Conservation (phyloP, 2,329 filamentous ascomycete species). For the Aureobasidium sp. region DNA sequence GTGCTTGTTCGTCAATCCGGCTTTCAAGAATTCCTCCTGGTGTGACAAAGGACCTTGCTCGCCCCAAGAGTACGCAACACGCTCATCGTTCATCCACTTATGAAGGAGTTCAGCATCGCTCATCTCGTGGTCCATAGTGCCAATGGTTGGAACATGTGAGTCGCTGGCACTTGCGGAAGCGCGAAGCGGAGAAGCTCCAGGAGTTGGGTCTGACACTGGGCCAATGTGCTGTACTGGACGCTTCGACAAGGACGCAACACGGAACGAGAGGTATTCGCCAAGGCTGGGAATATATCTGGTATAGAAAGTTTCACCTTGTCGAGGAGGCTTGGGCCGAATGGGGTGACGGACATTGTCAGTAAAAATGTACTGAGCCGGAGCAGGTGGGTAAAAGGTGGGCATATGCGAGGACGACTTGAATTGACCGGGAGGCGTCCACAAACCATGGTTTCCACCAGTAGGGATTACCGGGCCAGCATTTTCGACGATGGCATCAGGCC, state of each 20-base stretch:
- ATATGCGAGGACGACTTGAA: constrained; percentile 78
- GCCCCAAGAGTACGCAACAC: constrained; percentile 82
- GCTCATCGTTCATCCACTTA: constrained; percentile 79
- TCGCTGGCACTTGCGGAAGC: constrained; percentile 44
- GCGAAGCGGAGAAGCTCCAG: constrained; percentile 14
- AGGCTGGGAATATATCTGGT: constrained; percentile 75
- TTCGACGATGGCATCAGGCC: constrained; percentile 1
- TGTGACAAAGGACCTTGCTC: constrained; percentile 46
- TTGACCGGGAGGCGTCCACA: constrained; percentile 46
- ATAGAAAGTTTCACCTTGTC: constrained; percentile 88
- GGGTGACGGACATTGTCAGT: constrained; percentile 77
- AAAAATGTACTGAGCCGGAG: constrained; percentile 70
- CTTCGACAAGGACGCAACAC: constrained; percentile 64
- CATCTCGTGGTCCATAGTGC: constrained; percentile 23
- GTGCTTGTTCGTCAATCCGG: constrained; percentile 57
- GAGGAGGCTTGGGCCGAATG: constrained; percentile 74
- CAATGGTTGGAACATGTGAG: constrained; percentile 28
- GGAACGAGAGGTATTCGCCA: constrained; percentile 78
- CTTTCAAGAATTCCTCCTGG: constrained; percentile 60
- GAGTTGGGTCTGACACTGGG: constrained; percentile 30
- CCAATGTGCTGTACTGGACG: constrained; percentile 57
- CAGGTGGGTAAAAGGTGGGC: constrained; percentile 82
- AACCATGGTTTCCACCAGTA: constrained; percentile 16
- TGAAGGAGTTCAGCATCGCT: constrained; percentile 63
- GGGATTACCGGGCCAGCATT: not conserved